phyloP scores from a whole-genome alignment of 495 filamentous ascomycete genomes.

The Aspergillus taichungensis region DNA sequence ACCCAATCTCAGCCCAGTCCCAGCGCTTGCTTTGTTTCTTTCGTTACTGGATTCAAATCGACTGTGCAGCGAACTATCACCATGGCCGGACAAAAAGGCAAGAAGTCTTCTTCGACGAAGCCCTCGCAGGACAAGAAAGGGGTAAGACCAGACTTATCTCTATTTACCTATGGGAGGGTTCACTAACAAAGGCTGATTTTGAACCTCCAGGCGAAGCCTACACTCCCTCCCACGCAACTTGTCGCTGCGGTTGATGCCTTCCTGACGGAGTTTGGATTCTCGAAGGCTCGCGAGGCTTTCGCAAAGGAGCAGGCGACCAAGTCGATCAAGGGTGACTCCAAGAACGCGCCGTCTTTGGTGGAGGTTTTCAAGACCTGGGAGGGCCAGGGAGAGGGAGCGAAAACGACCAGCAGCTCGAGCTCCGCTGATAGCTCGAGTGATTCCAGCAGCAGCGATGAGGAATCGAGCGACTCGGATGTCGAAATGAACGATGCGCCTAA shows the following conservation, averaged over 20 bases:
- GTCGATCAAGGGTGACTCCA: constrained; percentile 18
- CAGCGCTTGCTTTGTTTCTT: neutral
- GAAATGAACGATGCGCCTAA: constrained; percentile 50
- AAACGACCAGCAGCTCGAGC: constrained; percentile 17
- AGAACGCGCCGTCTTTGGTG: constrained; percentile 35
- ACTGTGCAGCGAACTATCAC: constrained; percentile 1
- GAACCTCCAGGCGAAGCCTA: constrained; percentile 1
- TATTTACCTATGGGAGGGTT: neutral
- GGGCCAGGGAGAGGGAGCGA: constrained; percentile 13
- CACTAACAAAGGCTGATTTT: neutral
- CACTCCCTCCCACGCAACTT: constrained; percentile 45
- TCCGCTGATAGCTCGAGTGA: constrained; percentile 14
- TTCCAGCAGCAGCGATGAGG: constrained; percentile 24
- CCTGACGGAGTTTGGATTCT: constrained; percentile 56
- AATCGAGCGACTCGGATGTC: constrained; percentile 41
- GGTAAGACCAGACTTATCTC: constrained; percentile 13
- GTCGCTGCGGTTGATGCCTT: constrained; percentile 59
- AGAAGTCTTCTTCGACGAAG: constrained; percentile 18
- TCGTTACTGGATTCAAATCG: neutral
- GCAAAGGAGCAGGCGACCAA: constrained; percentile 40
- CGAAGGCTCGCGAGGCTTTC: constrained; percentile 49
- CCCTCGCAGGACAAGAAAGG: constrained; percentile 29
- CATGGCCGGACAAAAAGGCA: constrained; percentile 26
- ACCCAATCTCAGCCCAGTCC: neutral
- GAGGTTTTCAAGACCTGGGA: constrained; percentile 44